Evolutionary conservation across 148 eudicot species (phyloP).

Genomic region (Arctostaphylos glauca): DNA sequence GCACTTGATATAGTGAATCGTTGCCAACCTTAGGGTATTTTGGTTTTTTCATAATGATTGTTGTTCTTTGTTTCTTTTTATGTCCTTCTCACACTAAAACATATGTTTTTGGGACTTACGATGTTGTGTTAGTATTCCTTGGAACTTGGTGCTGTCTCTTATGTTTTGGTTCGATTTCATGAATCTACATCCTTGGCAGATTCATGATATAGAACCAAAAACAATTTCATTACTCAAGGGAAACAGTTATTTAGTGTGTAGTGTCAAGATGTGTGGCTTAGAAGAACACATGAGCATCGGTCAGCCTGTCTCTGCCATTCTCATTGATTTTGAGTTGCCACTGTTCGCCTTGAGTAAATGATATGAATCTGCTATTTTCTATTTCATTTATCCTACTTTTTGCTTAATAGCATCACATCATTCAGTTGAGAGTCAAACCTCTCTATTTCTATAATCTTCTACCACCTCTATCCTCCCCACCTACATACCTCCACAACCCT

Average conservation of each 20-base stretch:
- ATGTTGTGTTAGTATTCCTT: neutral
- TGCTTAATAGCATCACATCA: neutral
- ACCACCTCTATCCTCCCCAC: neutral
- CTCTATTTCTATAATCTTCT: neutral
- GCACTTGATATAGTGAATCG: neutral
- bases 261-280: neutral
- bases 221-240: too few species aligned
- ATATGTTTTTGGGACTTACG: neutral
- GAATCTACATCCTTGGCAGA: neutral
- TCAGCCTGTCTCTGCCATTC: neutral
- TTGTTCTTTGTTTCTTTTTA: neutral
- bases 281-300: constrained; percentile 1
- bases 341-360: neutral
- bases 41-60: neutral
- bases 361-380: neutral
- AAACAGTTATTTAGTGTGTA: neutral
- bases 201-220: too few species aligned
- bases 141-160: neutral
- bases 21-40: neutral
- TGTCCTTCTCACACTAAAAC: neutral
- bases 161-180: neutral
- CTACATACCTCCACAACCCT: neutral
- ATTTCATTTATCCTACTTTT: neutral
- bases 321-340: neutral
- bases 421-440: neutral